Conservation (phyloP, 148 eudicot species). For the Rhododendron simsii region DNA sequence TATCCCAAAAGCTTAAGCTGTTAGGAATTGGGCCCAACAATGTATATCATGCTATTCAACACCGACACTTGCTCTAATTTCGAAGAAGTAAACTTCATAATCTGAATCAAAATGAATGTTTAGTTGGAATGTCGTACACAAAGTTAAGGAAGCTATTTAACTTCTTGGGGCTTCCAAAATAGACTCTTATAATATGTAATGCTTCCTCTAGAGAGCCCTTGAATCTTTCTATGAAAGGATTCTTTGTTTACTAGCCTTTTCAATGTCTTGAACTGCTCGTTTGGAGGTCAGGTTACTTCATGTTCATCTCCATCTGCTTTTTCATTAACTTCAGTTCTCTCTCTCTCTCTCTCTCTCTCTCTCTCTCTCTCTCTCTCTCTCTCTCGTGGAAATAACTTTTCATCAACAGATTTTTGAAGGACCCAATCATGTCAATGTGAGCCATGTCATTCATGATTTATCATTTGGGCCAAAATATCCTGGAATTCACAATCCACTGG, state of each 20-base stretch:
- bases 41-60: background rate
- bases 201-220: background rate
- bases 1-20: background rate
- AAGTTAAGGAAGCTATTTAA: background rate
- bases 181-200: background rate
- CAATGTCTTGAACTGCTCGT: background rate
- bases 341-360: background rate
- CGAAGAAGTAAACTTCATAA: background rate
- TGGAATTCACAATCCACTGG: slow-evolving; percentile 93
- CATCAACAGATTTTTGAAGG: slow-evolving; percentile 80
- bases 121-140: background rate
- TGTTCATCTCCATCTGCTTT: background rate
- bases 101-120: background rate
- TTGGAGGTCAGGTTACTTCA: background rate
- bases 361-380: background rate
- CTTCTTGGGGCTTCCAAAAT: background rate
- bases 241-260: background rate
- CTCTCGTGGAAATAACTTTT: background rate
- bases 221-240: background rate
- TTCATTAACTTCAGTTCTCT: background rate
- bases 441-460: slow-evolving; percentile 90
- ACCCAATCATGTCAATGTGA: slow-evolving; percentile 86
- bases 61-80: background rate
- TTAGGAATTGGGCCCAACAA: background rate
- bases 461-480: slow-evolving; percentile 98